phyloP scores from a whole-genome alignment of 2,329 filamentous ascomycete species.

The Cytospora paraplurivora region DNA sequence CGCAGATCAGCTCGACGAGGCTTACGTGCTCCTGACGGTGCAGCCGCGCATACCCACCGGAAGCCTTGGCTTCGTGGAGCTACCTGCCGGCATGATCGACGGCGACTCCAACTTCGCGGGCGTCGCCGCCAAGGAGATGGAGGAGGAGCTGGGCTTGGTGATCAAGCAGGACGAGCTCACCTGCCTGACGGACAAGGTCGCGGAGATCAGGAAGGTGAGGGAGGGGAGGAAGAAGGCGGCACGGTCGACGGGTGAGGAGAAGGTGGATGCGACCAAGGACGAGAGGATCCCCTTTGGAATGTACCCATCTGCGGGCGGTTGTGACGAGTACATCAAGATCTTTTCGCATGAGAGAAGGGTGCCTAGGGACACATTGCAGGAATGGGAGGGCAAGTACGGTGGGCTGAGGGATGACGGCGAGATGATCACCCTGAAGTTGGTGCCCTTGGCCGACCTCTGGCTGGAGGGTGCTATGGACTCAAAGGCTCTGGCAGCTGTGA shows the following conservation, averaged over 20 bases:
- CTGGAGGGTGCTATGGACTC: constrained; percentile 58
- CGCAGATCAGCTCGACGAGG: constrained; percentile 45
- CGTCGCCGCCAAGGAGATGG: constrained; percentile 60
- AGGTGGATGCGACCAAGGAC: constrained; percentile 26
- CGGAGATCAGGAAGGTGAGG: constrained; percentile 44
- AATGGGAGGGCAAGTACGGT: constrained; percentile 60
- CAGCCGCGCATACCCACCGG: constrained; percentile 60
- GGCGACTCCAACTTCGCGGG: constrained; percentile 57
- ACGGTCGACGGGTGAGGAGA: constrained; percentile 28
- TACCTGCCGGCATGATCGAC: constrained; percentile 66
- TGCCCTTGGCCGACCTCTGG: constrained; percentile 60
- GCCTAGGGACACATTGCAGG: constrained; percentile 49
- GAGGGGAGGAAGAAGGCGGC: constrained; percentile 43
- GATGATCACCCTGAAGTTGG: constrained; percentile 63
- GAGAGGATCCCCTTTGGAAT: constrained; percentile 50
- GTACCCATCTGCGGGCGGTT: constrained; percentile 61
- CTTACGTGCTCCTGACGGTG: constrained; percentile 60
- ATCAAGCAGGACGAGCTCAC: constrained; percentile 51
- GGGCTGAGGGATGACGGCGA: constrained; percentile 61
- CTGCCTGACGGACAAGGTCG: constrained; percentile 47
- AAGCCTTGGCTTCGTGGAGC: constrained; percentile 58
- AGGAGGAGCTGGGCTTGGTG: constrained; percentile 60
- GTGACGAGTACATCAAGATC: constrained; percentile 62
- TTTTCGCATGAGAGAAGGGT: constrained; percentile 59
- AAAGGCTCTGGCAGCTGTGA: constrained; percentile 61